Conservation (phyloP, 371 early-diverging fungal genomes). For the Rhizopus delemar region DNA sequence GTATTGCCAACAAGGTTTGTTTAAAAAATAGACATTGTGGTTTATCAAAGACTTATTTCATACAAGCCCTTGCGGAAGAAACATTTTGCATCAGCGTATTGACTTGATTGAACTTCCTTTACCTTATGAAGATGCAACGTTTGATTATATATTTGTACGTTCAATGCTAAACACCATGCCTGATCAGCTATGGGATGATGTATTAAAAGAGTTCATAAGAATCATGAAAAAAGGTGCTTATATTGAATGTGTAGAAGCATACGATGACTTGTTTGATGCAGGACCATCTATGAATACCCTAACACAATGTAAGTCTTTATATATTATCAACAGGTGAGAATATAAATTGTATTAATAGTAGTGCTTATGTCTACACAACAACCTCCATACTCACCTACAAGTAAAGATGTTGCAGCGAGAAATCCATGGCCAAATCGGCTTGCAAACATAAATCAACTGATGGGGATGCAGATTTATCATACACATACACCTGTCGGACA, state of each 20-base stretch:
- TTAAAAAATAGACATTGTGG: too few relatives aligned
- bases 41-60: too few relatives aligned
- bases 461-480: conserved; percentile 46
- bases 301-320: conserved; percentile 26
- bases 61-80: conserved; percentile 13
- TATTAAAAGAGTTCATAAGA: conserved; percentile 37
- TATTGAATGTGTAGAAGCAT: conserved; percentile 49
- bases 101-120: conserved; percentile 42
- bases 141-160: conserved; percentile 47
- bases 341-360: neutral
- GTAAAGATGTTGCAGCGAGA: neutral
- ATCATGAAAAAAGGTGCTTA: conserved; percentile 52
- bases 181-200: conserved; percentile 41
- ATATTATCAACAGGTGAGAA: neutral
- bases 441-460: conserved; percentile 34
- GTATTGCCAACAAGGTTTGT: conserved; percentile 34
- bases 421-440: conserved; percentile 50
- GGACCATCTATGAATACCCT: conserved; percentile 45
- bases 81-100: conserved; percentile 36
- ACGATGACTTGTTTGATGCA: conserved; percentile 44
- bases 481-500: conserved; percentile 47
- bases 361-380: conserved; percentile 9
- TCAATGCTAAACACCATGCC: conserved; percentile 45
- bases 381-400: conserved; percentile 16
- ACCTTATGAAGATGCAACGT: conserved; percentile 43